Conservation (phyloP, 495 filamentous ascomycete species). For the Talaromyces adpressus region DNA sequence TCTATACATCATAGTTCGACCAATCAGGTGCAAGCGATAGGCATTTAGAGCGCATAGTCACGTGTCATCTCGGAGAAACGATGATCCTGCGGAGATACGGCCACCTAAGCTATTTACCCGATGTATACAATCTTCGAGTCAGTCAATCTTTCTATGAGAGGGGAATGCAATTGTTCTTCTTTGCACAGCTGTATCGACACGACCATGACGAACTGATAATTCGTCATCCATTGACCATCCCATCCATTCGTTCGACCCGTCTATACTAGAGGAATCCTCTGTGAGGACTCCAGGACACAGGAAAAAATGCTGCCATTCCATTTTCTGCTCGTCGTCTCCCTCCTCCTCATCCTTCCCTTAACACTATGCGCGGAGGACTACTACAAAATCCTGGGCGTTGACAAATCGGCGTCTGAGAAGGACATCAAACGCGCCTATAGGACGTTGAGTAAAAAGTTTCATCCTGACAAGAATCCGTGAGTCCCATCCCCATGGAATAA, state of each 20-base stretch:
- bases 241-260: not conserved
- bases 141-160: not conserved
- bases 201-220: not conserved
- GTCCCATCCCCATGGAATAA: no score
- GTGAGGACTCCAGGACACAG: not conserved
- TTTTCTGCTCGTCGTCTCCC: conserved; percentile 14
- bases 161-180: not conserved
- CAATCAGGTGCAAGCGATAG: not conserved
- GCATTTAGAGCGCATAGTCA: not conserved
- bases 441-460: conserved; percentile 87
- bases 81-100: conserved; percentile 8
- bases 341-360: conserved; percentile 41
- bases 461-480: conserved; percentile 98
- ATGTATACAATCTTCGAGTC: not conserved
- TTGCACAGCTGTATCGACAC: not conserved
- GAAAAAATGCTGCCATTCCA: conserved; percentile 18
- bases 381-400: conserved; percentile 85
- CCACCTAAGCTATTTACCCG: conserved; percentile 5
- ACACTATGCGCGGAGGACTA: conserved; percentile 71
- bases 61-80: not conserved
- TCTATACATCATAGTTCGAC: not conserved
- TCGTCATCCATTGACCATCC: not conserved
- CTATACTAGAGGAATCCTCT: not conserved
- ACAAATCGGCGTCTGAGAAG: conserved; percentile 73
- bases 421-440: conserved; percentile 97